Base-by-base conservation (phyloP, 2,329 filamentous ascomycete species). In the Pseudocercospora crystallina region DNA sequence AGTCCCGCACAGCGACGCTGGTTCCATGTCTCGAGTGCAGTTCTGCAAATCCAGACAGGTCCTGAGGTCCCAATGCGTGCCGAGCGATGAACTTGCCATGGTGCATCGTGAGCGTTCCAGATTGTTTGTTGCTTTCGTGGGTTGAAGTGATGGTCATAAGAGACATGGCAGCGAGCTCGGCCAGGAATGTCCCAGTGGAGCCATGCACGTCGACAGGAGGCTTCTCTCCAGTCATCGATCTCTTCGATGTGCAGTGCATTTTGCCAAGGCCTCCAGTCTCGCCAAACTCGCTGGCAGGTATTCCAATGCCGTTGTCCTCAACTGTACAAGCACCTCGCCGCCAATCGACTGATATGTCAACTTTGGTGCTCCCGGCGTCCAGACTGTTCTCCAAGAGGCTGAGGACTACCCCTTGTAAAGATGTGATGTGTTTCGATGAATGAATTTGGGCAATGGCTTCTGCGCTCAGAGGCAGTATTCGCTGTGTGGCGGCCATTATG, bases 231-330 rank as follows among this genome's bases (percentile, higher is more conserved):
- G 79, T 74, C 49, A 61, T 53, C 43, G 64, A 50, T 40, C 80
- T 81, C 66, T 87, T 95, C 2, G 91, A 96, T 0, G 92, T 94
- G 69, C 86, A 90, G 60, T 57, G 52, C 43, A 54, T 58, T 69
- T 84, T 89, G 17, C 83, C 87, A 13, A 96, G 74, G 0, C 87
- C 86, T 4, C 90, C 90, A 39, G 72, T 68, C 2, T 80, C 74
- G n/a, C 65, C 64, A 61, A 97, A 96, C 59, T 96, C 91, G 1
- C 69, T 64, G 1, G 87, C 81, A 1, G 75, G 67, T 39, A 99
- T 95, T 0, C 94, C 94, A 12, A 75, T 49, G 1, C 94, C 94
- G 70, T 97, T 80, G 66, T 99, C 94, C 64, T 95, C 87, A 5
- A 96, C 80, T 0, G 79, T 77, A 69, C 91, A 96, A 59, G 80